Conservation (phyloP, 106 monocot genomes). For the Dendrobium huoshanense region DNA sequence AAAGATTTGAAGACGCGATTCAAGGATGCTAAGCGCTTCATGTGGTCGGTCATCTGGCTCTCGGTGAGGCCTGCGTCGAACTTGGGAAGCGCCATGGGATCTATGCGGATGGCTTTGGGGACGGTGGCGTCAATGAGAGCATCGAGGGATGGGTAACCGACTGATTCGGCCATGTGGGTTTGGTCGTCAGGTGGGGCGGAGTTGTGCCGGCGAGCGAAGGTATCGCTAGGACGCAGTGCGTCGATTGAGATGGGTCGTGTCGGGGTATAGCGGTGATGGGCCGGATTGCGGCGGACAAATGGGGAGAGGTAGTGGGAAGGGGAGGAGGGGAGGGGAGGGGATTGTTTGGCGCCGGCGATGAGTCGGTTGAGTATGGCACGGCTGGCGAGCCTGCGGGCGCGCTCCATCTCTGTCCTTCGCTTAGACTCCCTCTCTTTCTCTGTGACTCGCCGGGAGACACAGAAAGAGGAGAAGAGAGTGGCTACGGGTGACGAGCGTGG, state of each 20-base stretch:
- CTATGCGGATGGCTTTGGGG: conserved; percentile 64
- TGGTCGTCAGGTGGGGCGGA: conserved; percentile 79
- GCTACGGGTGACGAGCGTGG: neutral
- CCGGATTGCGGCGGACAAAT: conserved; percentile 8
- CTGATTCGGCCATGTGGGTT: conserved; percentile 46
- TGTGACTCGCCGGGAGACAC: neutral
- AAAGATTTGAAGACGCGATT: conserved; percentile 88
- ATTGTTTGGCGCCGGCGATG: conserved; percentile 28
- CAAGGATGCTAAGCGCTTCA: conserved; percentile 67
- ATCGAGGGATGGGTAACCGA: conserved; percentile 61
- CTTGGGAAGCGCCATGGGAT: conserved; percentile 45
- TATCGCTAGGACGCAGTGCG: conserved; percentile 73
- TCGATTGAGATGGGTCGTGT: conserved; percentile 57
- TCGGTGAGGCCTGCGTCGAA: conserved; percentile 88
- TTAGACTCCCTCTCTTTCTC: neutral
- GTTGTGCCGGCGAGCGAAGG: conserved; percentile 98
- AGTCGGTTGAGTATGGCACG: conserved; percentile 49
- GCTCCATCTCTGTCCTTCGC: conserved; percentile 38
- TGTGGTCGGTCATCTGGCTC: conserved; percentile 82
- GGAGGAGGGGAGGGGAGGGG: conserved; percentile 6
- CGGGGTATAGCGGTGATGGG: conserved; percentile 11
- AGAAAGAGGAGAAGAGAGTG: neutral
- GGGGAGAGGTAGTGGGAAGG: conserved; percentile 22
- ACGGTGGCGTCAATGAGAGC: conserved; percentile 91
- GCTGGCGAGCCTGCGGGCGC: conserved; percentile 64